Base-by-base conservation (phyloP, 2,329 filamentous ascomycete genomes). In the Scorias spongiosa region DNA sequence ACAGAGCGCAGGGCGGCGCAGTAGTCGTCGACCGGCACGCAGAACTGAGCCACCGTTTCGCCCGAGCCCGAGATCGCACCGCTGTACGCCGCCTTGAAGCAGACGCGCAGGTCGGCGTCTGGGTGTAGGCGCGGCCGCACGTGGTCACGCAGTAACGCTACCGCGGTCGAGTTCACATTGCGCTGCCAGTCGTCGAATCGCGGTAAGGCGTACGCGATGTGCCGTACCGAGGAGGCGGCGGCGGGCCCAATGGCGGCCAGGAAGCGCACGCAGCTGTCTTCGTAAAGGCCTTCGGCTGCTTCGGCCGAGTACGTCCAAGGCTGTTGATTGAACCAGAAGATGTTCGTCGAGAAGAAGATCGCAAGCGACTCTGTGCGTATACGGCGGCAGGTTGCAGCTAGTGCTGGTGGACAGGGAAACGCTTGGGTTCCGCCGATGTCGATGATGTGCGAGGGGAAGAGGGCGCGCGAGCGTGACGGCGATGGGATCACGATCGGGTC, bases 271-370 rank as follows among this genome's bases (percentile, higher is more conserved):
- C 32, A 36, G 32, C 32, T 36, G 32, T 36, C 32, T 9, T 12
- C 15, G 32, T 36, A 36, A 5, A 36, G 3, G 12, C 15, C 32
- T 9, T 36, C 32, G 15, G 32, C 32, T 15, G 12, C 32, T 36
- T 36, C 32, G 32, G 32, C 32, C 15, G 32, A 36, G 32, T 36
- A 36, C 12, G 32, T 36, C 11, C 11, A 36, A 3, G 32, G 32
- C 32, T 36, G 32, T 15, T 36, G 32, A 9, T 36, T 36, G 32
- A 36, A 36, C 32, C 32, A 36, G 44, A 53, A 53, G 15, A 40
- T 41, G 20, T 53, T 53, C 12, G 46, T 26, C 6, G 48, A 47
- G 18, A 48, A 53, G 37, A 50, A 53, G 1, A 53, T 39, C 29
- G 46, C 42, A 14, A 53, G 37, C 1, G 42, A 43, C 39, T 53